A percentile compares a stretch with the other conserved stretches of the same genome.
Conservation (phyloP, 2,329 filamentous ascomycete genomes). For the Aspergillus sp. region DNA sequence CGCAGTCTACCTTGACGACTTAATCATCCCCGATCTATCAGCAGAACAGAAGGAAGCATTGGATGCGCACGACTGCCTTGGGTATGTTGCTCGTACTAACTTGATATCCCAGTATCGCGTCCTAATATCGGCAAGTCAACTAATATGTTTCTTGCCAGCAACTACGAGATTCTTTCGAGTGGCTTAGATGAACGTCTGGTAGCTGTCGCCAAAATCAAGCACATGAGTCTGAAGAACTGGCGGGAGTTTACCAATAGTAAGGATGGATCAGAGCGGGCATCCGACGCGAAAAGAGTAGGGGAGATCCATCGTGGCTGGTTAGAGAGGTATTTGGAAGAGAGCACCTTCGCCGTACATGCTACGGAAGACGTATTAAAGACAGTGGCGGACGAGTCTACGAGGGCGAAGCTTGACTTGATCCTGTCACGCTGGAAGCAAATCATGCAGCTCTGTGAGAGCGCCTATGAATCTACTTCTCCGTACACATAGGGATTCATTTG, state of each 20-base stretch:
- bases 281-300: slow-evolving; percentile 28
- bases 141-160: slow-evolving; percentile 23
- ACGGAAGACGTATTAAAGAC: slow-evolving; percentile 12
- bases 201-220: slow-evolving; percentile 37
- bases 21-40: slow-evolving; percentile 34
- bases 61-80: slow-evolving; percentile 29
- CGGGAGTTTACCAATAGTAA: slow-evolving; percentile 31
- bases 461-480: slow-evolving; percentile 12
- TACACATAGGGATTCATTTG: background rate
- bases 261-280: slow-evolving; percentile 25
- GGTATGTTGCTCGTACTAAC: slow-evolving; percentile 23
- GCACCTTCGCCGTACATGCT: slow-evolving; percentile 22
- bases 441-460: slow-evolving; percentile 29
- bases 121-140: background rate
- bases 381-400: slow-evolving; percentile 1
- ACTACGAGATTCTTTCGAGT: slow-evolving; percentile 36
- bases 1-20: slow-evolving; percentile 40
- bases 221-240: slow-evolving; percentile 36
- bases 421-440: slow-evolving; percentile 41
- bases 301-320: slow-evolving; percentile 34
- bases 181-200: slow-evolving; percentile 35
- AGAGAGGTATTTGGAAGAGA: slow-evolving; percentile 32
- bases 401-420: slow-evolving; percentile 25
- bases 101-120: background rate
- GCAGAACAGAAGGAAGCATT: slow-evolving; percentile 29